These are phyloP conservation scores for Globisporangium iwayamae DNA, from an alignment of 352 stramenopile genomes.

Conservation along the genomic window DNA sequence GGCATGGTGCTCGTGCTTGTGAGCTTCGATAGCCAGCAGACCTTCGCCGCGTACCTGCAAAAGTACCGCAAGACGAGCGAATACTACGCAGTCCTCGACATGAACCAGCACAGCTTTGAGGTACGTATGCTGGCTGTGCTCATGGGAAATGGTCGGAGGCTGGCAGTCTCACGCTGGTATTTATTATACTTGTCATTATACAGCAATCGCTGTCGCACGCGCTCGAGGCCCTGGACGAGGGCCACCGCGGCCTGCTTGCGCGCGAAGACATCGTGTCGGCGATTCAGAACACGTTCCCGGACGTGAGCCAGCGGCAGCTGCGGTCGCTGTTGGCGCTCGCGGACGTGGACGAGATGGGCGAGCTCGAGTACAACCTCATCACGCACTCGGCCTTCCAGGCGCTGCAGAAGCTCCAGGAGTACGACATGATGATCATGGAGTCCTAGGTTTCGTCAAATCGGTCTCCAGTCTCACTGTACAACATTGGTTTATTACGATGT, in stretches of 20 bases:
- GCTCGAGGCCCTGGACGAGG: conserved; percentile 68
- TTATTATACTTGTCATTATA: not conserved
- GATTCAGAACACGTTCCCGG: conserved; percentile 58
- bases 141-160: not conserved
- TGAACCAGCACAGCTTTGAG: conserved; percentile 82
- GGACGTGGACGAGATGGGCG: conserved; percentile 60
- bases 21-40: conserved; percentile 66
- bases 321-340: conserved; percentile 62
- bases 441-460: conserved; percentile 22
- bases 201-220: conserved; percentile 54
- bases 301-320: conserved; percentile 59
- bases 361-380: conserved; percentile 70
- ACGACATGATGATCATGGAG: conserved; percentile 77
- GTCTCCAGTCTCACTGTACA: conserved; percentile 9
- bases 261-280: conserved; percentile 53
- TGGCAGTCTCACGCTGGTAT: no score
- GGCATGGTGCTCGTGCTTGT: conserved; percentile 66
- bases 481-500: conserved; percentile 8
- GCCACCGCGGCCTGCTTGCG: conserved; percentile 44
- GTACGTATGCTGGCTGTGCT: conserved; percentile 12
- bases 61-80: conserved; percentile 72
- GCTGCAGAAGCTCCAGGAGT: conserved; percentile 80
- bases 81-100: conserved; percentile 71
- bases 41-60: conserved; percentile 48
- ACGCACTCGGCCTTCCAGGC: conserved; percentile 68